Base-by-base conservation (phyloP, 129 eudicot genomes). In the Silybum marianum region DNA sequence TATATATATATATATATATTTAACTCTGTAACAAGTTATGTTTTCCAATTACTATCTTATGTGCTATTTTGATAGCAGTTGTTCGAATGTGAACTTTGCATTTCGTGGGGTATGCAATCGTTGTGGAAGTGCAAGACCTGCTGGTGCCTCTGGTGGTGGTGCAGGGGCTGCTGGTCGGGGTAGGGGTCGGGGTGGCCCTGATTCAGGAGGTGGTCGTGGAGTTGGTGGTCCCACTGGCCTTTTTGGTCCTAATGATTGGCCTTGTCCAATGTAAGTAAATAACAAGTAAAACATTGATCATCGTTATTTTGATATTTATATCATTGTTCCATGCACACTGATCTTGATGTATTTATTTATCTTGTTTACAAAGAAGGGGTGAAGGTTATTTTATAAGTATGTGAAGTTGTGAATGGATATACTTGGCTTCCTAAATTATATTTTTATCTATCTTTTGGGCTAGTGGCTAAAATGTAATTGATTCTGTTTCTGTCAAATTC, bases 21-120 rank as follows among this genome's bases (percentile, higher is more conserved):
- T 34, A 2, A 60, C 11, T 25, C 24, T 38, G 32, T 23, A 19
- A 73, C 18, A 51, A 39, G 6, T 34, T 71, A 21, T 34, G 62
- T 42, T n/a, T 79, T 30, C 69, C 60, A 13, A 73, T 63, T 40
- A 40, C 34, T 7, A 22, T 83, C 26, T 68, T 73, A 65, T 76
- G 73, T 77, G 84, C 21, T 65, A 22, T 90, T 12, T 81, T 84
- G 74, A 69, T 78, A 28, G 77, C 99, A 95, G 99, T 78, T 95
- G 99, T 86, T 67, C 91, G 76, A 95, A 95, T 81, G 95, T 95
- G 54, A 95, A 95, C 90, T 95, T 95, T 81, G 99, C 97, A 18
- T 95, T 91, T 76, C 99, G 99, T 85, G 99, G 99, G 26, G 98
- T 88, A 39, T 95, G 99, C 93, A 95, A 95, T 65, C 98, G 99